Percentiles rank a stretch among this genome's conserved stretches.
These are phyloP conservation scores for Physcomitrellopsis africana DNA, from an alignment of 225 moss, liverwort and hornwort genomes.

Conservation along the genomic window DNA sequence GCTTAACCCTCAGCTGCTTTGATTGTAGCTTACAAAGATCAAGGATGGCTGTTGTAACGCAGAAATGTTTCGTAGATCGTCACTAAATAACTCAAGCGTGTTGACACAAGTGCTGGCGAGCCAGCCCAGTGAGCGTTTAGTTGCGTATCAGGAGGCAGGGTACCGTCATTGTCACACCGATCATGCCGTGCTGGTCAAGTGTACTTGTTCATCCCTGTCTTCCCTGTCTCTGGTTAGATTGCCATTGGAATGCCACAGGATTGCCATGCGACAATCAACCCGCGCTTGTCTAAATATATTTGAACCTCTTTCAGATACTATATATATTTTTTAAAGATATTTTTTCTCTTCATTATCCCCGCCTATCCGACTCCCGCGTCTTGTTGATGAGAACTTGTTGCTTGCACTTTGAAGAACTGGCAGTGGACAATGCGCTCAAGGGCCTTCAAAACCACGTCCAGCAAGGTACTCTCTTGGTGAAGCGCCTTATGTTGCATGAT, in stretches of 20 bases:
- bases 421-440: conserved; percentile 71
- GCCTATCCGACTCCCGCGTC: conserved; percentile 12
- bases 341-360: not conserved
- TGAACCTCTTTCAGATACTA: too few relatives aligned
- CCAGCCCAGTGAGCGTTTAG: conserved; percentile 62
- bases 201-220: conserved; percentile 45
- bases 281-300: too few relatives aligned
- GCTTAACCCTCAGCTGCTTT: not conserved
- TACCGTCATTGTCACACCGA: conserved; percentile 68
- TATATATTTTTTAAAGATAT: too few relatives aligned
- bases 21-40: not conserved
- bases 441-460: conserved; percentile 57
- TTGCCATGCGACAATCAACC: too few relatives aligned
- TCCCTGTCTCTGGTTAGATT: not conserved
- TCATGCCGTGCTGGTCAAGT: conserved; percentile 63
- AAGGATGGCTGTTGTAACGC: conserved; percentile 17
- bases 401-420: conserved; percentile 47
- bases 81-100: conserved; percentile 46
- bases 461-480: conserved; percentile 39
- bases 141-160: conserved; percentile 67
- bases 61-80: conserved; percentile 65
- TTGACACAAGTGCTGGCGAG: conserved; percentile 49
- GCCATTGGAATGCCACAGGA: too few relatives aligned
- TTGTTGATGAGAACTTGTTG: conserved; percentile 24
- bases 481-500: too few relatives aligned